Conservation (phyloP, 2,329 filamentous ascomycete genomes). For the Xylaria sp. region DNA sequence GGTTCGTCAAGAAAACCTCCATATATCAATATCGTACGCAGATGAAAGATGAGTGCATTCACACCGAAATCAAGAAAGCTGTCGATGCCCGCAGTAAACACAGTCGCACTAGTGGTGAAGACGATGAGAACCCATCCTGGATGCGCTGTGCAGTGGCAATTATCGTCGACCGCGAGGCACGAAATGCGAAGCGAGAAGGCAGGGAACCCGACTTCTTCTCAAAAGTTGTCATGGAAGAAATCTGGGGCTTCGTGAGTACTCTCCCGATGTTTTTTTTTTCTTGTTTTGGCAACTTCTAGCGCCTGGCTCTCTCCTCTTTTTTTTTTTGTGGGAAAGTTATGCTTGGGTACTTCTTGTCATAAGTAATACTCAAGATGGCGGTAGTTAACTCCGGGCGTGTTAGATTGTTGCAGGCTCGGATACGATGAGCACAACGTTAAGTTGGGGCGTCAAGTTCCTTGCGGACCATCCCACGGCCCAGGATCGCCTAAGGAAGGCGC, state of each 20-base stretch:
- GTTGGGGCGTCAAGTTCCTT: slow-evolving; percentile 22
- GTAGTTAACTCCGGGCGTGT: too few relatives aligned
- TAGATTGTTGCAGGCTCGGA: slow-evolving; percentile 28
- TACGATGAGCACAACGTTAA: slow-evolving; percentile 24
- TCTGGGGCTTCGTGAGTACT: slow-evolving; percentile 22
- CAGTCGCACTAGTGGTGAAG: not conserved
- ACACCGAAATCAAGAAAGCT: slow-evolving; percentile 6
- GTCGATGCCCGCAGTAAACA: slow-evolving; percentile 15
- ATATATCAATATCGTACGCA: slow-evolving; percentile 10
- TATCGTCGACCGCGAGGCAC: slow-evolving; percentile 18
- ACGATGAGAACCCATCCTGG: not conserved
- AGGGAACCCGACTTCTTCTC: slow-evolving; percentile 17
- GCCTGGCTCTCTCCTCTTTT: too few relatives aligned
- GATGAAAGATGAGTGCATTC: slow-evolving; percentile 21
- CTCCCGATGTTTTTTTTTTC: too few relatives aligned
- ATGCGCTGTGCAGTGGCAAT: slow-evolving; percentile 12
- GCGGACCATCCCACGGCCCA: slow-evolving; percentile 10
- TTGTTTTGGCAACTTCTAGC: too few relatives aligned
- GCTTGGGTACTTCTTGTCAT: too few relatives aligned
- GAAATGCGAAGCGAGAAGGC: slow-evolving; percentile 15
- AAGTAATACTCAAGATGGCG: too few relatives aligned
- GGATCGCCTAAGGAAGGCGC: slow-evolving; percentile 1
- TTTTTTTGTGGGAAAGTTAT: too few relatives aligned
- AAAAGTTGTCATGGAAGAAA: slow-evolving; percentile 11
- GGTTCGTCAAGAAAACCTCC: slow-evolving; percentile 17